Evolutionary conservation across 805 yeast species (phyloP).

Genomic region (Saccharomycopsis sp.): DNA sequence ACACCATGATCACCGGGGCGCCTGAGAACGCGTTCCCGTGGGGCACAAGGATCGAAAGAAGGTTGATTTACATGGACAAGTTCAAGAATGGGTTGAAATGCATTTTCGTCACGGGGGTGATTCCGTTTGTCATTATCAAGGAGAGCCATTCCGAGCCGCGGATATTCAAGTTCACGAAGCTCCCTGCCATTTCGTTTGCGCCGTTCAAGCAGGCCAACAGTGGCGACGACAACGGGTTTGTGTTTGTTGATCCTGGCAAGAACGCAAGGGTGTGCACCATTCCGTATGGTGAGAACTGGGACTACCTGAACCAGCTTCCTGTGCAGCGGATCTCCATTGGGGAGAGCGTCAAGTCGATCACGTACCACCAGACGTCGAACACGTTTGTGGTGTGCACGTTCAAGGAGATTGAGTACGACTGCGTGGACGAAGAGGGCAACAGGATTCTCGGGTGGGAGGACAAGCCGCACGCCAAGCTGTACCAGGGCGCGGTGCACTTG

Average conservation of each 20-base stretch:
- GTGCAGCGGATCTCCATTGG: conserved; percentile 44
- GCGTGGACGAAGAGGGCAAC: conserved; percentile 67
- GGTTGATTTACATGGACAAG: conserved; percentile 48
- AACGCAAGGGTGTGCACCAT: conserved; percentile 49
- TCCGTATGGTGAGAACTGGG: conserved; percentile 24
- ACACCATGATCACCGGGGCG: conserved; percentile 57
- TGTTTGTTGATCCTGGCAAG: conserved; percentile 61
- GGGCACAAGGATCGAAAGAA: conserved; percentile 63
- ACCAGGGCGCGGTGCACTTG: conserved; percentile 52
- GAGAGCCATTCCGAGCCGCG: conserved; percentile 55
- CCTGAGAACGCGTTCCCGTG: conserved; percentile 68
- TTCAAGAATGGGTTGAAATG: conserved; percentile 45
- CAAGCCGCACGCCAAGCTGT: conserved; percentile 47
- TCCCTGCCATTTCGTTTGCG: conserved; percentile 60
- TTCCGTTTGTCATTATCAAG: conserved; percentile 61
- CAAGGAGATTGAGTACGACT: conserved; percentile 48
- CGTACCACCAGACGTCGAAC: conserved; percentile 60
- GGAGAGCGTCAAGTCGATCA: conserved; percentile 53
- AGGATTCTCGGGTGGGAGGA: conserved; percentile 49
- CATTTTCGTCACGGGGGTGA: conserved; percentile 65
- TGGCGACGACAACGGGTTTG: conserved; percentile 35
- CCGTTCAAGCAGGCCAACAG: conserved; percentile 31
- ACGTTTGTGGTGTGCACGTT: conserved; percentile 56
- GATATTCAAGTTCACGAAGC: conserved; percentile 55
- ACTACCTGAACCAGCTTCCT: conserved; percentile 55